These are phyloP conservation scores for Aspergillus homomorphus DNA, from an alignment of 495 filamentous ascomycete genomes.

Conservation along the genomic window DNA sequence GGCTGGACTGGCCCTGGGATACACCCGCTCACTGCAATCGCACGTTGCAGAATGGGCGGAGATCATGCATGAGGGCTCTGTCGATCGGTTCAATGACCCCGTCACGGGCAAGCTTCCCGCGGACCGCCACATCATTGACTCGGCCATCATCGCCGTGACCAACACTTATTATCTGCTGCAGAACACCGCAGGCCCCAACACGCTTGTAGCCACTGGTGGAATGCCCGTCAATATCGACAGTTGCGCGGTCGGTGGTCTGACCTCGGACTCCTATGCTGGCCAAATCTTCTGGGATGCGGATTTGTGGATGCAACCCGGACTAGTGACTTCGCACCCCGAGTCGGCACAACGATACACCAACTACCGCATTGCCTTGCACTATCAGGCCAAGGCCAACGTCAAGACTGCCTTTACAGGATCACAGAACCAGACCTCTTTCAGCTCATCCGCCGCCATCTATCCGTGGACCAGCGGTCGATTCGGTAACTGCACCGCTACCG, in stretches of 20 bases:
- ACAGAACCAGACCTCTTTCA: slow-evolving; percentile 52
- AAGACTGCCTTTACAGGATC: slow-evolving; percentile 45
- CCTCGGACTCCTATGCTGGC: slow-evolving; percentile 61
- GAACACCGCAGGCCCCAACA: slow-evolving; percentile 58
- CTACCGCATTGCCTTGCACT: slow-evolving; percentile 52
- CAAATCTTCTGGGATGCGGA: slow-evolving; percentile 66
- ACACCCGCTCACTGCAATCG: slow-evolving; percentile 39
- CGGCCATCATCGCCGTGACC: slow-evolving; percentile 62
- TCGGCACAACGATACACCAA: slow-evolving; percentile 55
- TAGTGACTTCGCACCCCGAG: slow-evolving; percentile 56
- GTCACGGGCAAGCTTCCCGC: slow-evolving; percentile 57
- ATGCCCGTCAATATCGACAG: slow-evolving; percentile 54
- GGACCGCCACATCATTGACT: slow-evolving; percentile 55
- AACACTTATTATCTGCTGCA: slow-evolving; percentile 70
- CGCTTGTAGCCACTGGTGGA: slow-evolving; percentile 32
- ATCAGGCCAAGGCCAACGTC: slow-evolving; percentile 51
- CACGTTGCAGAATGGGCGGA: slow-evolving; percentile 56
- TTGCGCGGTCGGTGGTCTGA: slow-evolving; percentile 59
- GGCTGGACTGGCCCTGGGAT: slow-evolving; percentile 44
- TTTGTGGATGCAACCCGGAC: slow-evolving; percentile 65
- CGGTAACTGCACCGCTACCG: slow-evolving; percentile 64
- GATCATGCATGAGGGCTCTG: slow-evolving; percentile 53
- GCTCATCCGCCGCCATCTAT: slow-evolving; percentile 52
- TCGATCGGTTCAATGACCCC: slow-evolving; percentile 59
- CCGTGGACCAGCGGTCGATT: slow-evolving; percentile 63